Conservation (phyloP, 148 eudicot genomes). For the Rhododendron molle region DNA sequence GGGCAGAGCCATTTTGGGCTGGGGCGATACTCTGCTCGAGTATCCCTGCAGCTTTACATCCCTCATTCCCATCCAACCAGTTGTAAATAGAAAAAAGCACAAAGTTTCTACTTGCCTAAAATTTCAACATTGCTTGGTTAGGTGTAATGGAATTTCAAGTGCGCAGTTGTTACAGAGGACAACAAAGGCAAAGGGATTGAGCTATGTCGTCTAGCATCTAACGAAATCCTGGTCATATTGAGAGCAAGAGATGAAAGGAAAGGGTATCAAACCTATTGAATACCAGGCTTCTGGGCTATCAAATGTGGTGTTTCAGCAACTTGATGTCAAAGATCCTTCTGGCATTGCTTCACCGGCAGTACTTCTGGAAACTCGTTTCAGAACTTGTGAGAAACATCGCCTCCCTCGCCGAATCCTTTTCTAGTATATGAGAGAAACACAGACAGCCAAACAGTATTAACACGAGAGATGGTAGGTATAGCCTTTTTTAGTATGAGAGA, state of each 20-base stretch:
- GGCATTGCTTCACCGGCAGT: background rate
- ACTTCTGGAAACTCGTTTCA: background rate
- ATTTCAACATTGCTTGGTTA: background rate
- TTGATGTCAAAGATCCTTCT: background rate
- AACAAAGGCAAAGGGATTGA: background rate
- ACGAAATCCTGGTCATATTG: background rate
- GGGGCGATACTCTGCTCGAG: background rate
- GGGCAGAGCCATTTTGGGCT: too few species aligned
- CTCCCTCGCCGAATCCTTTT: background rate
- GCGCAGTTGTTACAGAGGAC: background rate
- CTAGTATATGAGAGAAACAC: too few species aligned
- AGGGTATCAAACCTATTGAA: background rate
- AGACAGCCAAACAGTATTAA: background rate
- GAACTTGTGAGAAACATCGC: background rate
- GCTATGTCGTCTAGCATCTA: background rate
- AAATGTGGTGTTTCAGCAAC: background rate
- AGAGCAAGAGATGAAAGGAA: background rate
- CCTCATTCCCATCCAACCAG: background rate
- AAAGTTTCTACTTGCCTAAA: background rate
- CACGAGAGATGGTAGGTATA: background rate
- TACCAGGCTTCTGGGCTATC: background rate
- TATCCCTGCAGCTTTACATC: background rate
- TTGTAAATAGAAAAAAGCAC: background rate
- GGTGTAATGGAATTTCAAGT: background rate
- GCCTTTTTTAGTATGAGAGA: too few species aligned